A percentile compares a stretch with the other conserved stretches of the same genome.
Evolutionary conservation across 495 filamentous ascomycete genomes (phyloP).

Genomic region (Neurospora pannonica): DNA sequence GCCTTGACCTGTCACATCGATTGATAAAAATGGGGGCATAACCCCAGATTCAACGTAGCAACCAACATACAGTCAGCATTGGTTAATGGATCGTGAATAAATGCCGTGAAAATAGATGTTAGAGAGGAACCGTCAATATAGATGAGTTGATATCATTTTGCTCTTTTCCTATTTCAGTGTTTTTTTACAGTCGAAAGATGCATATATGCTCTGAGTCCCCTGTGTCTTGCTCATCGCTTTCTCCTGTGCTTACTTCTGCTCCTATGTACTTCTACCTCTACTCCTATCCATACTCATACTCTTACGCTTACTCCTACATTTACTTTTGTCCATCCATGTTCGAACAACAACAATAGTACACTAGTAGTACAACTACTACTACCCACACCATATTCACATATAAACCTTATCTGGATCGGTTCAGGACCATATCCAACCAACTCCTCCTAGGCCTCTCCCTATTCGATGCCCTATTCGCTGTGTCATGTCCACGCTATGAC

Average conservation of each 20-base stretch:
- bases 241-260: too few relatives aligned
- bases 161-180: too few relatives aligned
- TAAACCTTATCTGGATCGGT: not conserved
- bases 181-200: too few relatives aligned
- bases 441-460: not conserved
- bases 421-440: not conserved
- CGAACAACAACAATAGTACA: not conserved
- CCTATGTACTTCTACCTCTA: too few relatives aligned
- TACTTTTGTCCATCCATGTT: not conserved
- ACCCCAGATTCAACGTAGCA: not conserved
- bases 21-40: not conserved
- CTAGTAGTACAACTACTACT: not conserved
- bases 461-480: not conserved
- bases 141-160: not conserved
- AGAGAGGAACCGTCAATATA: too few relatives aligned
- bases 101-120: too few relatives aligned
- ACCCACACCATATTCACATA: not conserved
- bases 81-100: too few relatives aligned
- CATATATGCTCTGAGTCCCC: too few relatives aligned
- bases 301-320: not conserved
- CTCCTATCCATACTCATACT: too few relatives aligned
- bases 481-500: not conserved
- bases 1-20: not conserved
- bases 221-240: not conserved
- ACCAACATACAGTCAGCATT: not conserved